A percentile compares a stretch with the other conserved stretches of the same genome.
Evolutionary conservation across 768 basidiomycete genomes (phyloP).

Genomic region (Phaffia tasmanica): DNA sequence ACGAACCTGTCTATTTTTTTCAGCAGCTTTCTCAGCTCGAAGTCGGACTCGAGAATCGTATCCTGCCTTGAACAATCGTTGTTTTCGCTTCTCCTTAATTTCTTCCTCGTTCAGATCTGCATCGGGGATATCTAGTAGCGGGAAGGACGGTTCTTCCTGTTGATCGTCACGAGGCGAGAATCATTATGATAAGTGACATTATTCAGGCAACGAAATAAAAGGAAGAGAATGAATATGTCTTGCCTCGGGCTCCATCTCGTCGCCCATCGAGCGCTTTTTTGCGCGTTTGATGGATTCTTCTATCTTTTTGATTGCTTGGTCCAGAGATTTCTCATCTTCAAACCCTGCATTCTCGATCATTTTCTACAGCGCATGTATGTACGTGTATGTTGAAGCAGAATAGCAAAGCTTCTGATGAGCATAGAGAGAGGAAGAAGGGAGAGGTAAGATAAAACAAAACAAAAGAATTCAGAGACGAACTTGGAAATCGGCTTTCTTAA

Average conservation of each 20-base stretch:
- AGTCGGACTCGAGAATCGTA: constrained; percentile 79
- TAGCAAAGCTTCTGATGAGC: background rate
- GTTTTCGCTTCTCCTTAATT: constrained; percentile 87
- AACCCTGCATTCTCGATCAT: constrained; percentile 53
- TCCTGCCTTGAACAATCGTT: constrained; percentile 82
- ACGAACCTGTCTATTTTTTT: constrained; percentile 46
- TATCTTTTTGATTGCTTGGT: constrained; percentile 74
- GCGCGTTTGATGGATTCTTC: constrained; percentile 64
- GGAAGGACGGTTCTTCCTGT: constrained; percentile 71
- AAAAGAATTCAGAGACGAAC: constrained; percentile 40
- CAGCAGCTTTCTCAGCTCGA: constrained; percentile 75
- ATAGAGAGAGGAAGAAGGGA: constrained; percentile 8
- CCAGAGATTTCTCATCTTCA: constrained; percentile 46
- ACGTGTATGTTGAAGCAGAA: background rate
- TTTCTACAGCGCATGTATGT: constrained; percentile 26
- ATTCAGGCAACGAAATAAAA: background rate
- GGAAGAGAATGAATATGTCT: background rate
- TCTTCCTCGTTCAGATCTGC: constrained; percentile 77
- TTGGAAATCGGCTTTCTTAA: constrained; percentile 57
- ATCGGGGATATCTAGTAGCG: constrained; percentile 82
- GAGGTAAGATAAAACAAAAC: background rate
- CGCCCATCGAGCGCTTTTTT: constrained; percentile 66
- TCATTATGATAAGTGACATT: background rate
- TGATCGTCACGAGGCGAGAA: background rate
- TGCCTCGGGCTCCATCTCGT: constrained; percentile 50